Conservation (phyloP, 306 rosid species). For the Mimosa bimucronata region DNA sequence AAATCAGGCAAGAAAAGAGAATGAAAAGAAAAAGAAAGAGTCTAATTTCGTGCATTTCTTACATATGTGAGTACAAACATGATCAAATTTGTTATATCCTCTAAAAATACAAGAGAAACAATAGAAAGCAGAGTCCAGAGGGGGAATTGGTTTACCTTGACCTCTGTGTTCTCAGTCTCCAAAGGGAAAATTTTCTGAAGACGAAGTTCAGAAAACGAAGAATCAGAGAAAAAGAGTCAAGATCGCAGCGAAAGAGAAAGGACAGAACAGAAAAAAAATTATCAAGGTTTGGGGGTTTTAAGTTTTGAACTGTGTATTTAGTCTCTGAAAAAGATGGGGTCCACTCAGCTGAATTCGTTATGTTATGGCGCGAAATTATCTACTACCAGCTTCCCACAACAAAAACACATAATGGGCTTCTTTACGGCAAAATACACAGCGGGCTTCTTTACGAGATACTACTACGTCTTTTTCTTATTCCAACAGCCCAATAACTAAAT, state of each 20-base stretch:
- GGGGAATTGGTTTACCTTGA: conserved; percentile 16
- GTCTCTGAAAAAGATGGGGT: conserved; percentile 22
- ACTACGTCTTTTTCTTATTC: no score
- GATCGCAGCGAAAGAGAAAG: conserved; percentile 17
- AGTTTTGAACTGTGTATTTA: not conserved
- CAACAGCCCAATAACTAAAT: no score
- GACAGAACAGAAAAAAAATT: not conserved
- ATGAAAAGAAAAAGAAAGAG: no score
- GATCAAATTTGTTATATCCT: not conserved
- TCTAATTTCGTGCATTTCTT: not conserved
- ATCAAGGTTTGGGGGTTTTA: not conserved
- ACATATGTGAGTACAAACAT: not conserved
- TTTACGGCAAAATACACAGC: no score
- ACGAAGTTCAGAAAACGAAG: not conserved
- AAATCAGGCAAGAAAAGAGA: not conserved
- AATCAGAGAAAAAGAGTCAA: conserved; percentile 25
- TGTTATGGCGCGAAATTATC: conserved; percentile 42
- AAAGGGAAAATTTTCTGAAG: conserved; percentile 32
- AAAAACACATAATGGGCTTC: not conserved
- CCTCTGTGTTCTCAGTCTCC: conserved; percentile 36
- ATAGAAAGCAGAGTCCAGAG: not conserved
- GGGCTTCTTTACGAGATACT: not conserved
- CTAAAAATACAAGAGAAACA: not conserved
- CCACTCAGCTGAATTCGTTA: conserved; percentile 34
- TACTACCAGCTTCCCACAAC: not conserved